Percentiles rank a stretch among this genome's conserved stretches.
Evolutionary conservation across 768 basidiomycete genomes (phyloP).

Genomic region (Phylloporus sp.): DNA sequence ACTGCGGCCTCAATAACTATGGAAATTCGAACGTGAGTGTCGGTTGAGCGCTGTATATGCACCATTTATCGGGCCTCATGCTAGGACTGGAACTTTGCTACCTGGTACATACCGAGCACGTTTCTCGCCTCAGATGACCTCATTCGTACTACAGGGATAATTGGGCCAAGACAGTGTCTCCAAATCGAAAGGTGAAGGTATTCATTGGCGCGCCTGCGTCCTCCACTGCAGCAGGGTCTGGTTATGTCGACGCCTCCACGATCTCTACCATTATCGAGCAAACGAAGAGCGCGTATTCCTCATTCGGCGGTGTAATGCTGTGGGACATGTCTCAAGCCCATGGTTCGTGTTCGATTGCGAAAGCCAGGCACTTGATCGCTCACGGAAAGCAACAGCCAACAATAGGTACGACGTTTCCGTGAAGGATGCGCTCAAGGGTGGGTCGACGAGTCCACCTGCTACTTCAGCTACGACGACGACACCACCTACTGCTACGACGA

Average conservation of each 20-base stretch:
- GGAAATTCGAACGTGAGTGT: slow-evolving; percentile 39
- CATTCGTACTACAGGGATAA: slow-evolving; percentile 36
- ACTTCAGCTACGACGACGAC: slow-evolving; percentile 10
- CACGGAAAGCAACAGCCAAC: slow-evolving; percentile 39
- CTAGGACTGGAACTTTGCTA: slow-evolving; percentile 48
- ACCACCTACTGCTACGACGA: background rate
- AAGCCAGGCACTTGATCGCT: background rate
- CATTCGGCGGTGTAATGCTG: slow-evolving; percentile 44
- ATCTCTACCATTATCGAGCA: slow-evolving; percentile 34
- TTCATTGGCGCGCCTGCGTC: slow-evolving; percentile 49
- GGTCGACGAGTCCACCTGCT: slow-evolving; percentile 22
- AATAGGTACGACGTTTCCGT: slow-evolving; percentile 56
- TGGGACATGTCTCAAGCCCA: slow-evolving; percentile 48
- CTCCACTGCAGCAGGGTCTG: slow-evolving; percentile 40
- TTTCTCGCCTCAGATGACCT: background rate
- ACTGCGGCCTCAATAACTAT: slow-evolving; percentile 42
- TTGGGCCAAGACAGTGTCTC: slow-evolving; percentile 44
- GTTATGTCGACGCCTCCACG: slow-evolving; percentile 37
- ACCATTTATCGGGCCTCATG: background rate
- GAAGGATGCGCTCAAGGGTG: slow-evolving; percentile 52
- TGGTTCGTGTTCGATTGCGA: slow-evolving; percentile 23
- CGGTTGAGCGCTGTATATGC: background rate
- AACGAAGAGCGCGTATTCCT: slow-evolving; percentile 36
- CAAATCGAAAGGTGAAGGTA: slow-evolving; percentile 45
- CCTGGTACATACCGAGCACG: slow-evolving; percentile 30